Conservation (phyloP, 2,329 filamentous ascomycete species). For the Paramyrothecium sp. region DNA sequence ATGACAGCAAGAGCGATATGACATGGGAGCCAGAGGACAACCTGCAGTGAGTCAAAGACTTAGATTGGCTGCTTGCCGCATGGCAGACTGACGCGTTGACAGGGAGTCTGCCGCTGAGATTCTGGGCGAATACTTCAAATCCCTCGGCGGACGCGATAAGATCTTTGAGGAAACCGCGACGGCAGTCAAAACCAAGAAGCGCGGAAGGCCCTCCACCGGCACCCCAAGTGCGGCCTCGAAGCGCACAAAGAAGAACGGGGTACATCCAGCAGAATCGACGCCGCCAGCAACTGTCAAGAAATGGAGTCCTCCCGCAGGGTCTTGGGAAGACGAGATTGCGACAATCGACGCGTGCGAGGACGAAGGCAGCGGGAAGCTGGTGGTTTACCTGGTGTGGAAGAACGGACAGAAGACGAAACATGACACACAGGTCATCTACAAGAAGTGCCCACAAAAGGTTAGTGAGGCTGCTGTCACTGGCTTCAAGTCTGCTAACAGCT, state of each 20-base stretch:
- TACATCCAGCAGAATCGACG: constrained; percentile 47
- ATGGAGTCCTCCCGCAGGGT: constrained; percentile 70
- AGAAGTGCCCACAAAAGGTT: constrained; percentile 77
- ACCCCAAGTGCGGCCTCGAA: constrained; percentile 39
- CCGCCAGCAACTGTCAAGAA: constrained; percentile 44
- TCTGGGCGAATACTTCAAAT: constrained; percentile 61
- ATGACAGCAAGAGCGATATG: constrained; percentile 64
- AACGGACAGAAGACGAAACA: constrained; percentile 74
- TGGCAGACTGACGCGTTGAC: neutral
- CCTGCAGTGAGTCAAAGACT: constrained; percentile 21
- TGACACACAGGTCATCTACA: constrained; percentile 64
- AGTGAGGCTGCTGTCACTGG: neutral
- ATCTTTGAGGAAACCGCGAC: constrained; percentile 51
- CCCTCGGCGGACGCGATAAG: constrained; percentile 61
- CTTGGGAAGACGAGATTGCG: constrained; percentile 73
- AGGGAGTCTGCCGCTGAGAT: constrained; percentile 59
- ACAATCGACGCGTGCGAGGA: constrained; percentile 73
- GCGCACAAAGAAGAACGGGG: constrained; percentile 43
- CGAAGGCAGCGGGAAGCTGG: constrained; percentile 54
- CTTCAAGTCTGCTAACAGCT: constrained; percentile 4
- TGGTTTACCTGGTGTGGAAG: constrained; percentile 73
- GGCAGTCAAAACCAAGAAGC: constrained; percentile 55
- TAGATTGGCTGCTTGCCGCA: neutral
- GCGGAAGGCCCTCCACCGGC: constrained; percentile 44
- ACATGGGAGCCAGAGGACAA: constrained; percentile 82